Evolutionary conservation across 495 filamentous ascomycete species (phyloP), one percentile per base, ranked within the genome.

Genomic region (Neurospora pannonica): DNA sequence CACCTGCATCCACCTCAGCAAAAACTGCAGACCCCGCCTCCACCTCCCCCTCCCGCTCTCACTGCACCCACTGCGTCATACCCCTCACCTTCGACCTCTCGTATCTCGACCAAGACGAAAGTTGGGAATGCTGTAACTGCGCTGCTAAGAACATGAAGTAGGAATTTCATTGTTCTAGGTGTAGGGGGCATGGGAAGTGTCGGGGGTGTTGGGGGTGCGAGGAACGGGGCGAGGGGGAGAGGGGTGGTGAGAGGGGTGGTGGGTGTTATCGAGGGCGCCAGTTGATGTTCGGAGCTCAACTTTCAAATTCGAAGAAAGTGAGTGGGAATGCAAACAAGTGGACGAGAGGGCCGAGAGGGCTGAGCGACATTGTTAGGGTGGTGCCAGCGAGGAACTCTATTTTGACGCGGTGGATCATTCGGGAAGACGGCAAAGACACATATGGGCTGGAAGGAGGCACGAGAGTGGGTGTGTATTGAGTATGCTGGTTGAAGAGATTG

Each of bases 121-220:
- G 54, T 8, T 76, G 76, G 76, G 74, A 69, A 28, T 77, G 76
- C 74, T 77, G 76, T 13, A 9, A 21, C 10, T 77, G 76, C 17
- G 17, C 11, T n/a, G 9, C 11, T 10, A 11, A 38, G 0, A 76
- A 74, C 43, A 36, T 31, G 9, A 19, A 34, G 42, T 76, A n/a
- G 31, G 74, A 72, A 70, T 74, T 74, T 15, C 1, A 39, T 11
- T 76, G 76, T 71, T 39, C 42, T n/a, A 4, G 9, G 19, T 77
- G 76, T 36, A 17, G 38, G 39, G 28, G 5, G 28, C 74, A 76
- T 37, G 6, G 7, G 8, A 75, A 72, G 70, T 21, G 28, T 17
- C 0, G 0, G 17, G 73, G 60, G 17, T 75, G 76, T 10, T 3
- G 0, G 17, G 71, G 60, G 5, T 75, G 76, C 31, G 46, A 21